Evolutionary conservation across 2,329 filamentous ascomycete genomes (phyloP).

Genomic region (Penicillium vulpinum): DNA sequence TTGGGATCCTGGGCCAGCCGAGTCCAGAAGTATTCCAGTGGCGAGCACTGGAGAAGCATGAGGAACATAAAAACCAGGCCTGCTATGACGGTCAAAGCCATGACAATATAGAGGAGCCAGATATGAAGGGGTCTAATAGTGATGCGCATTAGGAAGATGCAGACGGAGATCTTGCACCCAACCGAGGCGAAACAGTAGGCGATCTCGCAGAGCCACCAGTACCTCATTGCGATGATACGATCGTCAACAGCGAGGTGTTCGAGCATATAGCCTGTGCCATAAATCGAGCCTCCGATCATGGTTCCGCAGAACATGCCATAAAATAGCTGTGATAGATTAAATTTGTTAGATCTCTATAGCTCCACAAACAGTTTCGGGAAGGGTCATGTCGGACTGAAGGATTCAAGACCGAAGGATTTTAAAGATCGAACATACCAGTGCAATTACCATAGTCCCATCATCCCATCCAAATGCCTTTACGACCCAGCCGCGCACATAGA

Average conservation of each 20-base stretch:
- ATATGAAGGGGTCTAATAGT: constrained; percentile 49
- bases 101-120: constrained; percentile 49
- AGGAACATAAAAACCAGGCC: constrained; percentile 53
- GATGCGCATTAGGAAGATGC: constrained; percentile 55
- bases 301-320: constrained; percentile 34
- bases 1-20: constrained; percentile 23
- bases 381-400: background rate
- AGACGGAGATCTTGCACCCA: constrained; percentile 53
- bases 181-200: constrained; percentile 52
- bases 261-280: constrained; percentile 32
- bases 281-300: constrained; percentile 32
- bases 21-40: constrained; percentile 54
- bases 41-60: constrained; percentile 56
- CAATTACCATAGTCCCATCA: constrained; percentile 34
- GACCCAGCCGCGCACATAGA: constrained; percentile 33
- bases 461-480: constrained; percentile 38
- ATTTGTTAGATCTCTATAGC: background rate
- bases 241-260: constrained; percentile 15
- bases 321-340: constrained; percentile 12
- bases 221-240: constrained; percentile 30
- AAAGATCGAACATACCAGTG: constrained; percentile 21
- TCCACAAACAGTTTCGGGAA: background rate
- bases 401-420: background rate
- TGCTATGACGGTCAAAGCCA: constrained; percentile 47
- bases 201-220: constrained; percentile 56